These are phyloP conservation scores for Talaromyces verruculosus DNA, from an alignment of 2,329 filamentous ascomycete genomes.

Conservation along the genomic window DNA sequence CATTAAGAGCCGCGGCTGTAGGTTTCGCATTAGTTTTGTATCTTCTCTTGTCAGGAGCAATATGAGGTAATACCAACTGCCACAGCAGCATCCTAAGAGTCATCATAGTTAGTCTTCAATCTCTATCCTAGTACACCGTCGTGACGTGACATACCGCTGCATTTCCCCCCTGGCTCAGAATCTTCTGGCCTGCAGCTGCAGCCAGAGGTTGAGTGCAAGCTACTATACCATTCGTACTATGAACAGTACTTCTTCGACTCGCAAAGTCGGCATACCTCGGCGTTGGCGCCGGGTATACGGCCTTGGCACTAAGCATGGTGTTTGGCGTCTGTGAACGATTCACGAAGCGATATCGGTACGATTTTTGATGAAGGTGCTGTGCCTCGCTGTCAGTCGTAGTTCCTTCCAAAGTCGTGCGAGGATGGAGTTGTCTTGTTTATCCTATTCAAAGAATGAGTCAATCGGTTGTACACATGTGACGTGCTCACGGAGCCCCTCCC, in stretches of 20 bases:
- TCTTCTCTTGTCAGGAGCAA: not conserved
- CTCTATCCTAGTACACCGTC: not conserved
- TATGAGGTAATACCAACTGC: constrained; percentile 67
- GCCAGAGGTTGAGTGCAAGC: constrained; percentile 87
- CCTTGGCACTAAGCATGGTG: constrained; percentile 31
- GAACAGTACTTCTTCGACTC: constrained; percentile 85
- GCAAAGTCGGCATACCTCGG: constrained; percentile 48
- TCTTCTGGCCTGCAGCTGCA: constrained; percentile 78
- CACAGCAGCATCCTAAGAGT: constrained; percentile 80
- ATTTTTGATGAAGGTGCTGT: not conserved
- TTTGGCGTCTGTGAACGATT: not conserved
- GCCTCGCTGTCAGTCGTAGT: not conserved
- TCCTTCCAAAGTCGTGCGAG: not conserved
- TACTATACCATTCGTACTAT: constrained; percentile 89
- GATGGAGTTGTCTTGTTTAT: not conserved
- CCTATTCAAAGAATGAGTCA: not conserved
- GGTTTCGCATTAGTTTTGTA: constrained; percentile 14
- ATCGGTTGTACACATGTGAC: constrained; percentile 3
- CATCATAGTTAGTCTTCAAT: constrained; percentile 4
- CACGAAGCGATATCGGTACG: not conserved
- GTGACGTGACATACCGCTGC: constrained; percentile 71
- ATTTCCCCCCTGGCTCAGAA: constrained; percentile 87
- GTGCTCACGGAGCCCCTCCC: constrained; percentile 10
- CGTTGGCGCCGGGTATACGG: constrained; percentile 50
- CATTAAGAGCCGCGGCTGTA: constrained; percentile 81